phyloP scores from a whole-genome alignment of 2,329 filamentous ascomycete species.

The Tolypocladium tundrense region DNA sequence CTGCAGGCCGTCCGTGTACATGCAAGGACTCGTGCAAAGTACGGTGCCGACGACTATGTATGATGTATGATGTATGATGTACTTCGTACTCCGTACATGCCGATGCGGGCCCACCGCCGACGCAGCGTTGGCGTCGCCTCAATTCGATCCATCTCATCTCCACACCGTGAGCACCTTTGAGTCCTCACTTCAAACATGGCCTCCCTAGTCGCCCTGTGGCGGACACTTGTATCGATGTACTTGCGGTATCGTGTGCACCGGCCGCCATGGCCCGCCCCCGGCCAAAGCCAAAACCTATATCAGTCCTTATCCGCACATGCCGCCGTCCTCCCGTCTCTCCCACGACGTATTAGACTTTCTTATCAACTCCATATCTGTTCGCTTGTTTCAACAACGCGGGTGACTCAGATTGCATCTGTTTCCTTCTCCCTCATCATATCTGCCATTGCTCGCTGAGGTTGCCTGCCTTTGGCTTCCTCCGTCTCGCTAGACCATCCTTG shows the following conservation, averaged over 20 bases:
- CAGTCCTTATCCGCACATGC: conserved; percentile 2
- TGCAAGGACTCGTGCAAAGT: neutral
- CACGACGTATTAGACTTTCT: neutral
- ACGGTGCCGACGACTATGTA: neutral
- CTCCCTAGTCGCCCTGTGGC: conserved; percentile 6
- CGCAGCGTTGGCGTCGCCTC: conserved; percentile 3
- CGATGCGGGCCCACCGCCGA: neutral
- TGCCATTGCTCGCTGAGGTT: neutral
- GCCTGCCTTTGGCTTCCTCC: neutral
- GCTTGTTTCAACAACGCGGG: conserved; percentile 1
- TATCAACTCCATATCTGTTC: neutral
- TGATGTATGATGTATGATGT: neutral
- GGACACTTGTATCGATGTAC: conserved; percentile 1
- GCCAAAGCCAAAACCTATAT: conserved; percentile 3
- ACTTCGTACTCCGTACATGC: neutral
- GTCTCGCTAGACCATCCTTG: neutral
- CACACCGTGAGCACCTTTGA: conserved; percentile 6
- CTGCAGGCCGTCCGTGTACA: neutral
- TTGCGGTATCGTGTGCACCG: neutral
- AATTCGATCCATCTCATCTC: conserved; percentile 7
- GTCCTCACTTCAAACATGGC: conserved; percentile 5
- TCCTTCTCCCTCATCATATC: neutral
- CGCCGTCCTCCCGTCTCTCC: neutral
- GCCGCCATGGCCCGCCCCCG: neutral
- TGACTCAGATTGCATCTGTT: neutral